Evolutionary conservation across 495 filamentous ascomycete species (phyloP), one percentile per base, ranked within the genome.

Genomic region (Darksidea phi): DNA sequence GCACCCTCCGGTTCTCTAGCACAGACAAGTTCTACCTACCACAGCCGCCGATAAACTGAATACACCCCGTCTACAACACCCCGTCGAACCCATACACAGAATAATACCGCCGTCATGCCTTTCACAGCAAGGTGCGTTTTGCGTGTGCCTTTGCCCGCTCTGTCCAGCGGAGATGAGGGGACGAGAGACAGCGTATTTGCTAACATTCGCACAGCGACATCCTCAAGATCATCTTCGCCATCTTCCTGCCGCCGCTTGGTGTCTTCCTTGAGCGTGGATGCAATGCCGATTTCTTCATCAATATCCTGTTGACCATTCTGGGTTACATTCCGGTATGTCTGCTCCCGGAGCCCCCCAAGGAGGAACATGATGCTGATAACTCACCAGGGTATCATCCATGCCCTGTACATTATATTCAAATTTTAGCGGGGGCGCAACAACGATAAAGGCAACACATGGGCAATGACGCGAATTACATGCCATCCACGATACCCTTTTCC

Each of bases 201-300:
- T 53, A 53, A 28, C 48, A 46, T 0, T 18, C 11, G n/a, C 28
- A 47, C 67, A 92, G 89, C 75, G 90, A 95, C 72, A 89, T 93
- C 80, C 86, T 86, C 87, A 93, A 95, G 80, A 91, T 95, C 81
- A 84, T 94, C 76, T 79, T 92, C 72, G 88, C 90, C 77, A 79
- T 95, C 78, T 76, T 95, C 78, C 80, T 95, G 50, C 92, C 92
- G 38, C 92, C 92, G 64, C 80, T 95, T 34, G 90, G 90, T 74
- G 92, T 95, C 72, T 95, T 96, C 82, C 83, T 95, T 58, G 88
- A 94, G 80, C 84, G 86, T 38, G 91, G 91, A 71, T 91, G 88
- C 77, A 82, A 84, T 73, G 82, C 84, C 69, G 89, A 95, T 69
- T 78, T 96, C 64, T 76, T 88, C 67, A 91, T 96, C 82, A 95